Base-by-base conservation (phyloP, 2,329 filamentous ascomycete species). In the Xylariaceae sp. region DNA sequence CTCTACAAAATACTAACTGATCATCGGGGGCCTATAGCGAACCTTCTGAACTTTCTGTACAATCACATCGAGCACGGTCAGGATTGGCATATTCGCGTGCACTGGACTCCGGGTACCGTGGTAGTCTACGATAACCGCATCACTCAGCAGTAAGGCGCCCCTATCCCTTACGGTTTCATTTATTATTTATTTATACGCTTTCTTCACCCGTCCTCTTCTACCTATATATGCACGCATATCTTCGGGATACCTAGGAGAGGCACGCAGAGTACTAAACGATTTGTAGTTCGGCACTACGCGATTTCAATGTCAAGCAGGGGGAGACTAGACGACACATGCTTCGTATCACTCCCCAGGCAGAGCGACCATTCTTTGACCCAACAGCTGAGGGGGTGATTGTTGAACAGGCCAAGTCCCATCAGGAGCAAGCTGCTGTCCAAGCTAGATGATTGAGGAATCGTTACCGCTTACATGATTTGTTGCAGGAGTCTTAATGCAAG, bases 291-390 rank as follows among this genome's bases (percentile, higher is more conserved):
- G 63, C 62, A 3, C 42, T 67, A 2, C 45, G 62, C 7, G 62
- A 66, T 32, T 67, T 56, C 45, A 55, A 49, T 1, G 52, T 59
- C 20, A 56, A 41, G 7, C 52, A 56, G 19, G 52, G 44, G 7
- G 52, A 54, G 47, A 61, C 43, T 54, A 60, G 23, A 55, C 62
- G 65, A 2, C 65, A 67, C 26, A 64, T 67, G 60, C 47, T 71
- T 32, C 65, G 71, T 40, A 70, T 72, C 44, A 70, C 70, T 9
- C 68, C 69, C 6, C 69, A 71, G 23, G 70, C 64, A 3, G 70
- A 73, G 59, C 61, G 62, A n/a, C 70, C 70, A 9, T 64, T 65
- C 21, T 61, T 69, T 3, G 65, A 68, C 42, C 60, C 61, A 2
- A 56, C 52, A 26, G 52, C 54, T 26, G 23, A 26, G 9, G 23